These are phyloP conservation scores for Leishmania arabica DNA, from an alignment of 208 protist species.

Conservation along the genomic window DNA sequence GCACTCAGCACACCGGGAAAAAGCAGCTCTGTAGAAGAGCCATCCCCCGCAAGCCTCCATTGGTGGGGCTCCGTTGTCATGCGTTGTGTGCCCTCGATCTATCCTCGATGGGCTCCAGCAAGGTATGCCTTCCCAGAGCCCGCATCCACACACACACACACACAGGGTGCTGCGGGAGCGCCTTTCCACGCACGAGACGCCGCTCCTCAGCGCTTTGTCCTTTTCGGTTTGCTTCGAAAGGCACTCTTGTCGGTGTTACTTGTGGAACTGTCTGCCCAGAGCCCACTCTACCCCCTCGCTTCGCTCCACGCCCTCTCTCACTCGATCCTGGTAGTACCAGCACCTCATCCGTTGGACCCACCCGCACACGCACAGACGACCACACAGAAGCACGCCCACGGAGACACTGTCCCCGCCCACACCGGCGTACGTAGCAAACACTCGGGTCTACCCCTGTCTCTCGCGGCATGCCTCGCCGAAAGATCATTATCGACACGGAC, in stretches of 20 bases:
- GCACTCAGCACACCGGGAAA: neutral
- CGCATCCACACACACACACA: neutral
- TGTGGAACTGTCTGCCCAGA: neutral
- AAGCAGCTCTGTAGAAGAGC: neutral
- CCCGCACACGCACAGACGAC: neutral
- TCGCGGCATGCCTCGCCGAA: slow-evolving; percentile 53
- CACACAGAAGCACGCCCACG: neutral
- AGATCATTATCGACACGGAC: slow-evolving; percentile 89
- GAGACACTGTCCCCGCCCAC: neutral
- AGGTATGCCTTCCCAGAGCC: neutral
- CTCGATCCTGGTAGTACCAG: neutral
- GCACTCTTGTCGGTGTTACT: neutral
- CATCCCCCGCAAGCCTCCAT: neutral
- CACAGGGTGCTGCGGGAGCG: neutral
- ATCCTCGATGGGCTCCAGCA: neutral
- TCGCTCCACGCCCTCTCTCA: neutral
- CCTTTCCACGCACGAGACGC: neutral
- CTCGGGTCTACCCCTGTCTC: neutral
- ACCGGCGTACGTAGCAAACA: neutral
- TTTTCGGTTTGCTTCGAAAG: neutral
- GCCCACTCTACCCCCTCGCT: neutral
- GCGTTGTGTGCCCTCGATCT: neutral
- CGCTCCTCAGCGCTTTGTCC: neutral
- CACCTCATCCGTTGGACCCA: neutral
- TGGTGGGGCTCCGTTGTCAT: neutral